A percentile compares a stretch with the other conserved stretches of the same genome.
phyloP scores from a whole-genome alignment of 2,329 filamentous ascomycete species.

The Endoconidiophora polonica region DNA sequence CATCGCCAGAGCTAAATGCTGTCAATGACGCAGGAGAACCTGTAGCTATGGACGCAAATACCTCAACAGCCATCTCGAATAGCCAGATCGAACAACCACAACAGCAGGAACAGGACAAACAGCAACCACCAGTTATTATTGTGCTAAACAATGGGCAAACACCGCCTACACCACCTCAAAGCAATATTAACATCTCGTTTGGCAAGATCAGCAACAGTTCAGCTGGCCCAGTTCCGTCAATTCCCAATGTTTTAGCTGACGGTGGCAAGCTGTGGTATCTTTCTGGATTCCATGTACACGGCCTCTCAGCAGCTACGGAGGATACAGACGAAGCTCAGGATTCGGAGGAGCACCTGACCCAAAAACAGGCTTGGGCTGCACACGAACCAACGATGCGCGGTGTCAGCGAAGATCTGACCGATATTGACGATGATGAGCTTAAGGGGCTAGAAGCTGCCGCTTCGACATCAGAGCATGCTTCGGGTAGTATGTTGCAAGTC shows the following conservation, averaged over 20 bases:
- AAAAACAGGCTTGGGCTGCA: constrained; percentile 37
- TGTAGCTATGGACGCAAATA: neutral
- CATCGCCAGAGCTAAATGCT: too few species aligned
- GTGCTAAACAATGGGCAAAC: constrained; percentile 4
- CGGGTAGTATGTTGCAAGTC: neutral
- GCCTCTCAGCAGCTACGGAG: constrained; percentile 3
- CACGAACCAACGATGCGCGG: constrained; percentile 42
- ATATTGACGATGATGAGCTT: constrained; percentile 81
- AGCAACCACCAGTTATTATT: neutral
- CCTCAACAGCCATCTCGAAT: neutral
- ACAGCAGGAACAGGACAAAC: neutral
- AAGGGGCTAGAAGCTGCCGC: constrained; percentile 38
- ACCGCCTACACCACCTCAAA: constrained; percentile 12
- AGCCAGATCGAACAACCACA: neutral
- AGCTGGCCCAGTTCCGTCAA: neutral
- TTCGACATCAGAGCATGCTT: neutral
- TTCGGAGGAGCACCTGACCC: too few species aligned
- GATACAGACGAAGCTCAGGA: too few species aligned
- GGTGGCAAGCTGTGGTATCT: constrained; percentile 12
- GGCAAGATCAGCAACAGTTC: neutral
- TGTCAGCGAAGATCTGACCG: constrained; percentile 76
- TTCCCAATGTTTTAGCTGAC: constrained; percentile 7
- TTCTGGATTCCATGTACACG: constrained; percentile 2
- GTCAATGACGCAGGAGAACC: too few species aligned
- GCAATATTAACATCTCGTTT: constrained; percentile 11